phyloP scores from a whole-genome alignment of 805 yeast genomes.

The Ogataea methanolica region DNA sequence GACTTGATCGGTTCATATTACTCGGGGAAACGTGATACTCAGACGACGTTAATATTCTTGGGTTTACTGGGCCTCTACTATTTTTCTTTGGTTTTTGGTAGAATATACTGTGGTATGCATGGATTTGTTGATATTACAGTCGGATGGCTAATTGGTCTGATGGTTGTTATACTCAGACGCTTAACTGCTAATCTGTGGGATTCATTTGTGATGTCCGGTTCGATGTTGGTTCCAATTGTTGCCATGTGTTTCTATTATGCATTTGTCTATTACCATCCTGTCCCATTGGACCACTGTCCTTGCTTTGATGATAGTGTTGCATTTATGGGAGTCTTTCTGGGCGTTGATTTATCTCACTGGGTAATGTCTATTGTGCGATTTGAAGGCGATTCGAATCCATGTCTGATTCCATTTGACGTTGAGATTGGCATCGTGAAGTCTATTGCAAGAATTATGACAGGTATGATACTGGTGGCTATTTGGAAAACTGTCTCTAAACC shows the following conservation, averaged over 20 bases:
- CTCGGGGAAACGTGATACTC: neutral
- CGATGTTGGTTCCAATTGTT: conserved; percentile 31
- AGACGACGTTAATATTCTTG: conserved; percentile 8
- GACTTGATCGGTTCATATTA: conserved; percentile 14
- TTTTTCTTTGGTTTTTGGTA: conserved; percentile 64
- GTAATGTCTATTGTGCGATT: conserved; percentile 23
- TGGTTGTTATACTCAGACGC: conserved; percentile 45
- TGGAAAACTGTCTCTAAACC: conserved; percentile 80
- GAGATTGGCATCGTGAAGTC: conserved; percentile 40
- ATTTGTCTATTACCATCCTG: conserved; percentile 65
- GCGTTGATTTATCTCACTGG: conserved; percentile 66
- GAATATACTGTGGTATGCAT: conserved; percentile 97
- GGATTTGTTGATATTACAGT: conserved; percentile 72
- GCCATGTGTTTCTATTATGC: conserved; percentile 39
- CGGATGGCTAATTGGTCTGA: conserved; percentile 63
- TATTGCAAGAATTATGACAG: conserved; percentile 49
- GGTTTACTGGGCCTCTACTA: conserved; percentile 43
- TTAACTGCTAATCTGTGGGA: conserved; percentile 42
- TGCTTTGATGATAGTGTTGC: conserved; percentile 96
- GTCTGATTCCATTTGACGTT: conserved; percentile 38
- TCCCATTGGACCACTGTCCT: conserved; percentile 91
- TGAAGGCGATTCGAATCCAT: conserved; percentile 9
- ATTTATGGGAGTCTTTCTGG: conserved; percentile 81
- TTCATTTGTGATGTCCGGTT: conserved; percentile 30
- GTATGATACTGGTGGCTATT: conserved; percentile 53